These are phyloP conservation scores for Solanum ossicruentum DNA, from an alignment of 257 asterid species.

Conservation along the genomic window DNA sequence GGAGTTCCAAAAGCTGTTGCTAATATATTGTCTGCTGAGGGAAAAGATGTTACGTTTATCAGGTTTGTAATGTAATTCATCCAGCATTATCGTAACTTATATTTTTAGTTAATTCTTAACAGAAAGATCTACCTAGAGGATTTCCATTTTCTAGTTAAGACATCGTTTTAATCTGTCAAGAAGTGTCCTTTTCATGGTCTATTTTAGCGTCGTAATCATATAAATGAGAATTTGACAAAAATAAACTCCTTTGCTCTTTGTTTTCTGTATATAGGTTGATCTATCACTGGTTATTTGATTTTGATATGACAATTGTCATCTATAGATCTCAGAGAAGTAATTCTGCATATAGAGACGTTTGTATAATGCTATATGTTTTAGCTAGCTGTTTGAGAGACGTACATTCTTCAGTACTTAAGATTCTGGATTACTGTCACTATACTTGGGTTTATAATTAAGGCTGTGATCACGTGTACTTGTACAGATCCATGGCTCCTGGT, in stretches of 20 bases:
- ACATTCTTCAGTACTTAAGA: background rate
- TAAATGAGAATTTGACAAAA: background rate
- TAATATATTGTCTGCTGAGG: conserved; percentile 66
- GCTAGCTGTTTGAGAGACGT: background rate
- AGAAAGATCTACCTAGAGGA: background rate
- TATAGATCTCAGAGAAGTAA: background rate
- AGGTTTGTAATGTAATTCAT: conserved; percentile 29
- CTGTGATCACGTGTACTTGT: background rate
- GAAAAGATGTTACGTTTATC: conserved; percentile 68
- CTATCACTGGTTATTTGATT: background rate
- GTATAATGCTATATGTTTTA: background rate
- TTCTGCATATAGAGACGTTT: background rate
- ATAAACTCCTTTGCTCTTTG: background rate
- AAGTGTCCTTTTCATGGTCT: background rate
- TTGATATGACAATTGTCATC: background rate
- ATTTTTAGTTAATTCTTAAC: background rate
- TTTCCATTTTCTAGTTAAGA: background rate
- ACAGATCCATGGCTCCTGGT: conserved; percentile 80
- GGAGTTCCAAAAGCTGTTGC: conserved; percentile 80
- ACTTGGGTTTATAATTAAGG: background rate
- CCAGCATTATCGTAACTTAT: background rate
- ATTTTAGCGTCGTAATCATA: background rate
- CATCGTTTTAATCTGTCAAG: background rate
- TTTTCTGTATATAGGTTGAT: background rate
- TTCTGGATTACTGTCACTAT: background rate